These are phyloP conservation scores for Ceratobasidium sp. DNA, from an alignment of 1,284 basidiomycete genomes.

Conservation along the genomic window DNA sequence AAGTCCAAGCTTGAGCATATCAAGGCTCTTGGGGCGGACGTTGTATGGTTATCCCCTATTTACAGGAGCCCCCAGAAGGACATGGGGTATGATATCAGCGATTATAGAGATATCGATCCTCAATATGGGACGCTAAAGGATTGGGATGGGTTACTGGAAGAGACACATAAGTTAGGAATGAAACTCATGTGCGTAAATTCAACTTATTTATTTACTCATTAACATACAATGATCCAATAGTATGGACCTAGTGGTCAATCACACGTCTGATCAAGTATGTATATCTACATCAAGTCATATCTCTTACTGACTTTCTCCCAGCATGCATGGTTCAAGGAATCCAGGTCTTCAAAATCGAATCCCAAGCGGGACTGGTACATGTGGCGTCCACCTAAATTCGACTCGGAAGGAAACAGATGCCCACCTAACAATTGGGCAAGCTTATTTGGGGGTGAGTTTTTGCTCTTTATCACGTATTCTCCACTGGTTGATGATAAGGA, in stretches of 20 bases:
- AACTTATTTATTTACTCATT: constrained; percentile 1
- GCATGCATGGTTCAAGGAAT: constrained; percentile 82
- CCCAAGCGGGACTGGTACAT: constrained; percentile 82
- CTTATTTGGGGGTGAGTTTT: constrained; percentile 69
- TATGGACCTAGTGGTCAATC: constrained; percentile 87
- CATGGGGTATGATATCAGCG: constrained; percentile 83
- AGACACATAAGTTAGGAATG: constrained; percentile 74
- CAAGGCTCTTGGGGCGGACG: constrained; percentile 76
- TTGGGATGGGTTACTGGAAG: constrained; percentile 74
- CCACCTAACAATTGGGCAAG: constrained; percentile 83
- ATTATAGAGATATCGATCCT: constrained; percentile 80
- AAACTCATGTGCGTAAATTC: constrained; percentile 71
- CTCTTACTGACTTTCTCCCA: constrained; percentile 51
- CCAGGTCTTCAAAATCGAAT: constrained; percentile 68
- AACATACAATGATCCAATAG: constrained; percentile 59
- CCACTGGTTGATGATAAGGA: no score
- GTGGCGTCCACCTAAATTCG: constrained; percentile 75
- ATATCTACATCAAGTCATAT: no score
- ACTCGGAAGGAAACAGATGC: constrained; percentile 65
- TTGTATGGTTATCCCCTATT: constrained; percentile 82
- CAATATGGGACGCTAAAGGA: constrained; percentile 81
- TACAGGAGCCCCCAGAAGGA: constrained; percentile 77
- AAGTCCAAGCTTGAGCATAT: constrained; percentile 76
- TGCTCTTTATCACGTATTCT: no score
- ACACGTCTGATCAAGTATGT: constrained; percentile 76